Conservation (phyloP, 106 monocot genomes). For the Allium fistulosum region DNA sequence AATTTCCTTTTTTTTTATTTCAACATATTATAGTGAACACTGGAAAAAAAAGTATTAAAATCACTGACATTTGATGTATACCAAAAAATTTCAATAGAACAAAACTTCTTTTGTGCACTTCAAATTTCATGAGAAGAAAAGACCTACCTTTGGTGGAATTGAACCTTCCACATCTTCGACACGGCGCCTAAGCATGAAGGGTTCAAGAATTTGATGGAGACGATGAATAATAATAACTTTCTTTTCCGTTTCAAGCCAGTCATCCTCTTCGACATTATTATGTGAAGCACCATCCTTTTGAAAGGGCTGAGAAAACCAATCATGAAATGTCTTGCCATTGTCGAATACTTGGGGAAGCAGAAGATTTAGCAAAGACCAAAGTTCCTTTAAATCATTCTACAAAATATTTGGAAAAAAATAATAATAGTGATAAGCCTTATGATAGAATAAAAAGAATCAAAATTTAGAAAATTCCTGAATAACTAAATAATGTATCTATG, state of each 20-base stretch:
- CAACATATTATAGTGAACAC: too few species aligned
- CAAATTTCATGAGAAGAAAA: too few species aligned
- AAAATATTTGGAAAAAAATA: background rate
- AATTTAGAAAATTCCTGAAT: too few species aligned
- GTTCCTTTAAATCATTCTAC: slow-evolving; percentile 98
- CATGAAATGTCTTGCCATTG: slow-evolving; percentile 88
- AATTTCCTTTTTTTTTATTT: too few species aligned
- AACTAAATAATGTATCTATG: too few species aligned
- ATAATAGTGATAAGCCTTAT: too few species aligned
- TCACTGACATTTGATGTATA: too few species aligned
- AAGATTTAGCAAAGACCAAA: slow-evolving; percentile 94
- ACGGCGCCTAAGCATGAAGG: slow-evolving; percentile 91
- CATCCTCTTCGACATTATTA: slow-evolving; percentile 79
- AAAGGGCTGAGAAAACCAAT: slow-evolving; percentile 99
- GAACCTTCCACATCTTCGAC: slow-evolving; percentile 98
- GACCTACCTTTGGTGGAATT: slow-evolving; percentile 74
- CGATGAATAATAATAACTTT: slow-evolving; percentile 96
- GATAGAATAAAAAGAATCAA: too few species aligned
- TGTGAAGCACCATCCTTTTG: slow-evolving; percentile 76
- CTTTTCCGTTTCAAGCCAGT: slow-evolving; percentile 97
- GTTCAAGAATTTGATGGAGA: slow-evolving; percentile 95
- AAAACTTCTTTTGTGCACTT: too few species aligned
- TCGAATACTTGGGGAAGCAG: slow-evolving; percentile 98
- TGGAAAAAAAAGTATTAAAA: too few species aligned
- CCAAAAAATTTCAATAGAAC: too few species aligned